Conservation (phyloP, 2,329 filamentous ascomycete species). For the Fusarium citri region DNA sequence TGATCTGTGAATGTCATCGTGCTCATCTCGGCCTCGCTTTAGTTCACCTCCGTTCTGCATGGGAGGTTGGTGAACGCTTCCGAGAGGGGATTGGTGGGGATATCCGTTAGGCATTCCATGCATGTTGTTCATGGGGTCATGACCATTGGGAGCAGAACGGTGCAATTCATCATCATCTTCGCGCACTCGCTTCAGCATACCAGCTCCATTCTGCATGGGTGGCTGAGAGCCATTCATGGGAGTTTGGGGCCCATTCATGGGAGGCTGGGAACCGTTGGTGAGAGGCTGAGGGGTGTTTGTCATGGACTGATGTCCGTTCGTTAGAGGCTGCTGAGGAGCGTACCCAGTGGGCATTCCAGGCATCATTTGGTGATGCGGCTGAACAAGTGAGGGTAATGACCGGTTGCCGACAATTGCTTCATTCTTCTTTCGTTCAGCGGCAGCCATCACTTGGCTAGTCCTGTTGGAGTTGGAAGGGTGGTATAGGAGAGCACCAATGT, state of each 20-base stretch:
- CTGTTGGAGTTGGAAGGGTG: slow-evolving; percentile 89
- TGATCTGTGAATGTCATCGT: slow-evolving; percentile 70
- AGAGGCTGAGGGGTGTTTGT: slow-evolving; percentile 20
- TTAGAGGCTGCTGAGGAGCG: slow-evolving; percentile 16
- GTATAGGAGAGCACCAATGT: slow-evolving; percentile 93
- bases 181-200: slow-evolving; percentile 60
- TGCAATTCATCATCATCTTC: slow-evolving; percentile 71
- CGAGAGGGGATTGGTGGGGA: slow-evolving; percentile 65
- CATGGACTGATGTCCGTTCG: slow-evolving; percentile 24
- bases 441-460: slow-evolving; percentile 88
- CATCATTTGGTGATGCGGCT: slow-evolving; percentile 54
- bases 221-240: slow-evolving; percentile 30
- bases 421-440: slow-evolving; percentile 80
- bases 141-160: slow-evolving; percentile 75
- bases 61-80: slow-evolving; percentile 25
- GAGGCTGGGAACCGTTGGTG: slow-evolving; percentile 20
- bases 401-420: slow-evolving; percentile 71
- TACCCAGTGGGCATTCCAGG: slow-evolving; percentile 24
- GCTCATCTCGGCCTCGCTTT: slow-evolving; percentile 67
- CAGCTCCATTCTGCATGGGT: slow-evolving; percentile 71
- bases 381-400: slow-evolving; percentile 75
- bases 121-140: slow-evolving; percentile 74
- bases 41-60: slow-evolving; percentile 72
- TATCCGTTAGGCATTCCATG: slow-evolving; percentile 71
- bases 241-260: slow-evolving; percentile 31